Conservation (phyloP, 768 basidiomycete species). For the Brasilioporus rufonigricans region DNA sequence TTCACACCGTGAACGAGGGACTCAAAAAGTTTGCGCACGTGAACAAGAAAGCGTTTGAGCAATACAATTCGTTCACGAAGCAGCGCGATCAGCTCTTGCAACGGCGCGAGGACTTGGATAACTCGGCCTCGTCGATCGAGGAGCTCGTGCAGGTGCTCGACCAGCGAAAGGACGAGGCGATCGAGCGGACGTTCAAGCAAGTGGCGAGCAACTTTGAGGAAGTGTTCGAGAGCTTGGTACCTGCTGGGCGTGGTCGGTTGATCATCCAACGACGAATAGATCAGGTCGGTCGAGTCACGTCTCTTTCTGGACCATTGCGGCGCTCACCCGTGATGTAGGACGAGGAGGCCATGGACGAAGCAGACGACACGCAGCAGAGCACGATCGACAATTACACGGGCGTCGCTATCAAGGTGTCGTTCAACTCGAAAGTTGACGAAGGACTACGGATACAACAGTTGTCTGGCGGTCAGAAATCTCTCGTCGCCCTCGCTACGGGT, state of each 20-base stretch:
- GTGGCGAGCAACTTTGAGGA: slow-evolving; percentile 97
- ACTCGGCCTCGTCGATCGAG: slow-evolving; percentile 84
- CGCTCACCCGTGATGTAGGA: slow-evolving; percentile 43
- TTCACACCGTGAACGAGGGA: slow-evolving; percentile 90
- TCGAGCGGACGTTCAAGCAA: slow-evolving; percentile 97
- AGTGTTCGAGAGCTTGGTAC: slow-evolving; percentile 94
- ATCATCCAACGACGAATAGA: slow-evolving; percentile 93
- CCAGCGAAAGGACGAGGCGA: slow-evolving; percentile 97
- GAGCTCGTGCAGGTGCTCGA: slow-evolving; percentile 93
- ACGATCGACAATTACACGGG: slow-evolving; percentile 94
- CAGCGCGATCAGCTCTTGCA: slow-evolving; percentile 89
- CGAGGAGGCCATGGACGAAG: slow-evolving; percentile 65
- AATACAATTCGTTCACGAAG: slow-evolving; percentile 97
- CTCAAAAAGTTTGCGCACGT: slow-evolving; percentile 97
- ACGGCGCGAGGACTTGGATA: slow-evolving; percentile 89
- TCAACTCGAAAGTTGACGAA: slow-evolving; percentile 98
- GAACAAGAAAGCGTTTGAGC: slow-evolving; percentile 99
- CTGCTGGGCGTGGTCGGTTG: slow-evolving; percentile 84
- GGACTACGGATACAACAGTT: slow-evolving; percentile 95
- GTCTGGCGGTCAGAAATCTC: slow-evolving; percentile 95
- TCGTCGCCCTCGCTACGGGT: slow-evolving; percentile 95
- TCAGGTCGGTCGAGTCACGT: slow-evolving; percentile 44
- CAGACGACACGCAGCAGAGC: slow-evolving; percentile 69
- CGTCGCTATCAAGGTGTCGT: slow-evolving; percentile 96
- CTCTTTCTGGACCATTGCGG: background rate